Conservation (phyloP, 2,329 filamentous ascomycete genomes). For the Fusarium anguioides region DNA sequence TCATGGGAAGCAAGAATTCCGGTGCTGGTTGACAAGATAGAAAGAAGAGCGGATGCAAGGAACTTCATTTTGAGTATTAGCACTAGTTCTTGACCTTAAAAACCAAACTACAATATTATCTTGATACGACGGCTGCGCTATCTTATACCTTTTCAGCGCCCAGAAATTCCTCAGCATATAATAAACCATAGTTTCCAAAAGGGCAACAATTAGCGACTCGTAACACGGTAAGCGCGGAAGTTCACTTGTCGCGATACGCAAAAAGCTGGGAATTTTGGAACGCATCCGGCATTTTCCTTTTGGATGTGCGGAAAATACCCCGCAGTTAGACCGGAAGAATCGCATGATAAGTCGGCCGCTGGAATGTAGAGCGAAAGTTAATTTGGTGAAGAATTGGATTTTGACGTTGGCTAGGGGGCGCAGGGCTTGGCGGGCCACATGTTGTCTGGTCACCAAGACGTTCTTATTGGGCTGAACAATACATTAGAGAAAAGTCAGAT, state of each 20-base stretch:
- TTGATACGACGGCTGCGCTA: not conserved
- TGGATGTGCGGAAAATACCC: not conserved
- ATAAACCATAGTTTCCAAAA: not conserved
- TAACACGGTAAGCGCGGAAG: not conserved
- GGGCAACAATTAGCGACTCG: not conserved
- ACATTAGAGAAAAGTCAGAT: too few species aligned
- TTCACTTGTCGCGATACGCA: not conserved
- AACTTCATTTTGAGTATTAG: constrained; percentile 4
- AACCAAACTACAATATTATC: not conserved
- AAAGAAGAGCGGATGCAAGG: not conserved
- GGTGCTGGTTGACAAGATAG: not conserved
- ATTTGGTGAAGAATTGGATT: not conserved
- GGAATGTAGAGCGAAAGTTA: not conserved
- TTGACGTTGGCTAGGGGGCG: too few species aligned
- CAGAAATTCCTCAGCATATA: not conserved
- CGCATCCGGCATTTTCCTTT: not conserved
- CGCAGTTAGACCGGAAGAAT: not conserved
- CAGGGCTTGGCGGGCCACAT: not conserved
- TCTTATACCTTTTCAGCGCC: not conserved
- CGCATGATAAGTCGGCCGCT: not conserved
- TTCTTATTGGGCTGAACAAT: too few species aligned
- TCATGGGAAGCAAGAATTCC: not conserved
- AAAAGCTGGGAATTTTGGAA: not conserved
- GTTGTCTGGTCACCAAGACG: too few species aligned
- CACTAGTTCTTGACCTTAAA: too few species aligned